Percentiles rank a stretch among this genome's conserved stretches.
Conservation (phyloP, 75 land plant species). For the Azolla pinnata region DNA sequence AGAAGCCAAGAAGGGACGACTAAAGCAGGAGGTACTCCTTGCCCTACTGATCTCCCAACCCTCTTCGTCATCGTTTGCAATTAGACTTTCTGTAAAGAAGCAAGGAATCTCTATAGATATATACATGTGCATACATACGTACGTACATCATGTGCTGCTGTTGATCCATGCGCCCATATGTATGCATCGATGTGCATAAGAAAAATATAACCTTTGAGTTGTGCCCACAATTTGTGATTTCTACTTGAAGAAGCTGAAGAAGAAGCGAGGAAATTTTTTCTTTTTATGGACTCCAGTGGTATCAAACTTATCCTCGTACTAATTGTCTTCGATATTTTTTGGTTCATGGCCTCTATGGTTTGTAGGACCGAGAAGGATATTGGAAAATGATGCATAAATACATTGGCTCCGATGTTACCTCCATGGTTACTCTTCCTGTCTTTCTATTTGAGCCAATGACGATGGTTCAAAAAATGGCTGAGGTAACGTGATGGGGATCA, state of each 20-base stretch:
- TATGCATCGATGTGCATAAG: background rate
- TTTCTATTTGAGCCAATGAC: conserved; percentile 99
- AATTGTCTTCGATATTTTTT: no score
- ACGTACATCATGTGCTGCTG: background rate
- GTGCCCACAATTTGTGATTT: no score
- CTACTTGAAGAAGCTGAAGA: no score
- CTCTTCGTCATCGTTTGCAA: background rate
- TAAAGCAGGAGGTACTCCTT: conserved; percentile 81
- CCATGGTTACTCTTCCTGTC: conserved; percentile 97
- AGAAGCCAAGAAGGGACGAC: conserved; percentile 79
- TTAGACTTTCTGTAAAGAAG: background rate
- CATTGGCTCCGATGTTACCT: conserved; percentile 92
- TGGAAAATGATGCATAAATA: conserved; percentile 99
- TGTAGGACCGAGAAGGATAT: conserved; percentile 86
- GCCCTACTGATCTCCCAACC: background rate
- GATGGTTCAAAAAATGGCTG: conserved; percentile 98
- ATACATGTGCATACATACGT: background rate
- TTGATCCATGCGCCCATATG: background rate
- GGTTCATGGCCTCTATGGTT: no score
- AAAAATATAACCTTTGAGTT: no score
- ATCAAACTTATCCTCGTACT: no score
- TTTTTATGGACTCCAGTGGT: no score
- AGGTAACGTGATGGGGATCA: conserved; percentile 62
- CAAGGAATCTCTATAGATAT: background rate
- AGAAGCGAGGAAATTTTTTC: no score